phyloP scores from a whole-genome alignment of 1,139 yeast genomes.

The Blastobotrys buckinghamii region DNA sequence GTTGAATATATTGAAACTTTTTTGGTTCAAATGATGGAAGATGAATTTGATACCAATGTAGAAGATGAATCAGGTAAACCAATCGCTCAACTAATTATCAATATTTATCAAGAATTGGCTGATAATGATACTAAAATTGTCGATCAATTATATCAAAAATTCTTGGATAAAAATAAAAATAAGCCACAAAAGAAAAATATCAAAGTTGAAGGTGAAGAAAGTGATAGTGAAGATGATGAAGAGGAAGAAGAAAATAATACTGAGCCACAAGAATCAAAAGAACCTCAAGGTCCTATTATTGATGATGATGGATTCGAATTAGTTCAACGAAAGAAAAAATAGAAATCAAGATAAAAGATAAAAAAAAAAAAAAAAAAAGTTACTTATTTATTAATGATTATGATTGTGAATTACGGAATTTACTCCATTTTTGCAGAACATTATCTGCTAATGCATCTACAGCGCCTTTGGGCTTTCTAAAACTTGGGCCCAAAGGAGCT shows the following conservation, averaged over 20 bases:
- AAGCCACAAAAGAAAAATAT: conserved; percentile 33
- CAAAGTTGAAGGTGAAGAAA: conserved; percentile 41
- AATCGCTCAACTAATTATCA: conserved; percentile 61
- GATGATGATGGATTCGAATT: conserved; percentile 94
- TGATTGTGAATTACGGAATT: conserved; percentile 12
- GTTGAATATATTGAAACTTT: conserved; percentile 79
- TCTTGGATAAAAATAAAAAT: conserved; percentile 47
- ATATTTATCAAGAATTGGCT: conserved; percentile 59
- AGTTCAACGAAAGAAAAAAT: conserved; percentile 43
- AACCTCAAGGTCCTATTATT: conserved; percentile 52
- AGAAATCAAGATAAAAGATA: too few relatives aligned
- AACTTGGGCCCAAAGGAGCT: conserved; percentile 39
- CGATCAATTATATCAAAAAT: conserved; percentile 54
- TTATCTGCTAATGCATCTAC: conserved; percentile 52
- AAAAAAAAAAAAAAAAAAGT: conserved; percentile 4
- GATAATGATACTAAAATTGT: conserved; percentile 47
- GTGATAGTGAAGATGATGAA: conserved; percentile 42
- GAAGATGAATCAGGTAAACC: conserved; percentile 85
- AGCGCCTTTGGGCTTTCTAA: conserved; percentile 39
- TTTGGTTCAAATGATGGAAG: conserved; percentile 81
- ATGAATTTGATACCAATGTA: conserved; percentile 82
- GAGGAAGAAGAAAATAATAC: conserved; percentile 38
- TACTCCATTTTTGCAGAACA: conserved; percentile 26
- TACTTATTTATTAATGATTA: conserved; percentile 25
- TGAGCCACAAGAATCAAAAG: conserved; percentile 34